phyloP scores from a whole-genome alignment of 164 flowering plant species.

The Litsea cubeba region DNA sequence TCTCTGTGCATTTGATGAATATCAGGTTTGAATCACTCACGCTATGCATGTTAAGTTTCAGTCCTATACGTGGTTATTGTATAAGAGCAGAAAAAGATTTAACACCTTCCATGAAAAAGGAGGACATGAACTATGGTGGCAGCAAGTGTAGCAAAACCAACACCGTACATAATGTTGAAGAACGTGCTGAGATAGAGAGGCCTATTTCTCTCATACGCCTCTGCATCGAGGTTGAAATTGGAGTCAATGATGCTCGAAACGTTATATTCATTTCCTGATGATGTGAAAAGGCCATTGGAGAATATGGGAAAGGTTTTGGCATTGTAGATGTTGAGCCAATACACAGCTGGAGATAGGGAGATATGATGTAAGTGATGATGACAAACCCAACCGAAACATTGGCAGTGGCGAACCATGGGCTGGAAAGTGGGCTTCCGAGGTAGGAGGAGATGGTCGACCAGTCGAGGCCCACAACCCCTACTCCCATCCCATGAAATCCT shows the following conservation, averaged over 20 bases:
- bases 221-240: constrained; percentile 47
- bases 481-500: constrained; percentile 62
- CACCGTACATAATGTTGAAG: constrained; percentile 67
- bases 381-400: constrained; percentile 64
- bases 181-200: constrained; percentile 66
- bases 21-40: neutral
- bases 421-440: constrained; percentile 75
- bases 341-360: constrained; percentile 55
- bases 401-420: constrained; percentile 91
- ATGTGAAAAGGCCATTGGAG: constrained; percentile 47
- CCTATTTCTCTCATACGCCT: constrained; percentile 46
- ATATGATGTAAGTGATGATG: constrained; percentile 51
- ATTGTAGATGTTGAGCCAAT: constrained; percentile 60
- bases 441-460: constrained; percentile 72
- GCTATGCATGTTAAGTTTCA: too few relatives aligned
- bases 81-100: neutral
- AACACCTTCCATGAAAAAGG: constrained; percentile 72
- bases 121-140: constrained; percentile 62
- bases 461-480: constrained; percentile 55
- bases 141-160: constrained; percentile 71
- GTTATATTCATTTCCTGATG: constrained; percentile 43
- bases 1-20: constrained; percentile 35
- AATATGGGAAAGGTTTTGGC: constrained; percentile 70
- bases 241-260: constrained; percentile 48
- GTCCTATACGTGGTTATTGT: neutral